Conservation (phyloP, 768 basidiomycete species). For the Crepidotus variabilis region DNA sequence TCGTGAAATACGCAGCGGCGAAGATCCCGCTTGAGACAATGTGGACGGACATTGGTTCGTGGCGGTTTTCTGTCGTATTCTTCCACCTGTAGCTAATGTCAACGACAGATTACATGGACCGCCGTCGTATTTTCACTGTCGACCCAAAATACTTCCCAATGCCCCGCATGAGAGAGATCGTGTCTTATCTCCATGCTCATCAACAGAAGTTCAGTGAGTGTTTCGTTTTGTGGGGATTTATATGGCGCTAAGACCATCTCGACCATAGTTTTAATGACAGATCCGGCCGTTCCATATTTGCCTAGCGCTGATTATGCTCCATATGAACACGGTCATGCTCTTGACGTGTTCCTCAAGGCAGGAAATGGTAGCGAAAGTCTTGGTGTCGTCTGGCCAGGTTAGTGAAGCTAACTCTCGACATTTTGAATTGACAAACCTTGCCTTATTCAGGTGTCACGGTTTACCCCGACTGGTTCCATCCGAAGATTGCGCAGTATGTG, state of each 20-base stretch:
- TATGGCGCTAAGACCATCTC: neutral
- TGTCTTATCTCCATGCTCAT: slow-evolving; percentile 54
- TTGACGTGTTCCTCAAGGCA: slow-evolving; percentile 60
- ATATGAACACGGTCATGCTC: slow-evolving; percentile 48
- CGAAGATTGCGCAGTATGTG: slow-evolving; percentile 44
- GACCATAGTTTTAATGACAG: slow-evolving; percentile 62
- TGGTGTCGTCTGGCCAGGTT: slow-evolving; percentile 65
- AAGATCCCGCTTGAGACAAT: slow-evolving; percentile 70
- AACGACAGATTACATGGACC: slow-evolving; percentile 60
- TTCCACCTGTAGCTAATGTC: neutral
- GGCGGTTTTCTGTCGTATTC: neutral
- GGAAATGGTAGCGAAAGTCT: slow-evolving; percentile 54
- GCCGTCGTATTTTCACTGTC: slow-evolving; percentile 64
- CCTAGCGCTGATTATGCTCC: slow-evolving; percentile 46
- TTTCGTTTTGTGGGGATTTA: neutral
- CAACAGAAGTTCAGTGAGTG: slow-evolving; percentile 55
- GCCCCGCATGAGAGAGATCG: slow-evolving; percentile 59
- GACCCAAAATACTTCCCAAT: slow-evolving; percentile 69
- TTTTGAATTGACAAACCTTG: neutral
- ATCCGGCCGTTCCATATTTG: slow-evolving; percentile 60
- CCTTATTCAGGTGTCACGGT: slow-evolving; percentile 38
- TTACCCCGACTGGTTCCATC: slow-evolving; percentile 56
- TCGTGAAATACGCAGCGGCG: slow-evolving; percentile 56
- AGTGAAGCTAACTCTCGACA: slow-evolving; percentile 5
- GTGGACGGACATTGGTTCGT: slow-evolving; percentile 72